phyloP scores from a whole-genome alignment of 148 eudicot species.

The Fagopyrum esculentum region DNA sequence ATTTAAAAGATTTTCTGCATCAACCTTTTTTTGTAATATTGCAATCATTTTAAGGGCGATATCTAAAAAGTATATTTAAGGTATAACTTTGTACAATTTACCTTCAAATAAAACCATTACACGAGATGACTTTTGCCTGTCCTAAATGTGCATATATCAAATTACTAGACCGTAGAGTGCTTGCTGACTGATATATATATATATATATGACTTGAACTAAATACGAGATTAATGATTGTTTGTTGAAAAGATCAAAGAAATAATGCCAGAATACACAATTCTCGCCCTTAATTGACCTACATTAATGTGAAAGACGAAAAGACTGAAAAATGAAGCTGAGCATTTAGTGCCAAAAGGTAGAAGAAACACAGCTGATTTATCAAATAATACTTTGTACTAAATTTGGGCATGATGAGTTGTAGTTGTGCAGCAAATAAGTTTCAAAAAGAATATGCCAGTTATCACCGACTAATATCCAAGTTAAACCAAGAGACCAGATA shows the following conservation, averaged over 20 bases:
- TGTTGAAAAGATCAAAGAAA: not conserved
- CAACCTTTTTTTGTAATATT: too few relatives aligned
- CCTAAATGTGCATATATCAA: not conserved
- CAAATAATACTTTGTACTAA: slow-evolving; percentile 6
- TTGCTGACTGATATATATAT: too few relatives aligned
- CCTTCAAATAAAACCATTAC: too few relatives aligned
- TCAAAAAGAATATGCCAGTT: not conserved
- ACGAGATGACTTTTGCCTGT: not conserved
- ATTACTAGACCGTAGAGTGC: too few relatives aligned
- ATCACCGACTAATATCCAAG: not conserved
- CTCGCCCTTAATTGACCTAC: not conserved
- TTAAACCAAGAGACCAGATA: not conserved
- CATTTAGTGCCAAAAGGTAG: not conserved
- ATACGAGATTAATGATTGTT: not conserved
- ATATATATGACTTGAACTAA: too few relatives aligned
- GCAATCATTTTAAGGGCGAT: too few relatives aligned
- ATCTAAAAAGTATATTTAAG: too few relatives aligned
- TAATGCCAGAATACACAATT: not conserved
- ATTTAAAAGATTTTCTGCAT: too few relatives aligned
- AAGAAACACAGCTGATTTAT: not conserved
- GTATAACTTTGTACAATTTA: too few relatives aligned
- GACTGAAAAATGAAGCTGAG: not conserved
- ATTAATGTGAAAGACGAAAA: not conserved
- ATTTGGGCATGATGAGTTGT: not conserved
- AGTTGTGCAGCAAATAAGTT: not conserved